Evolutionary conservation across 2,329 filamentous ascomycete genomes (phyloP).

Genomic region (Periconia macrospinosa): DNA sequence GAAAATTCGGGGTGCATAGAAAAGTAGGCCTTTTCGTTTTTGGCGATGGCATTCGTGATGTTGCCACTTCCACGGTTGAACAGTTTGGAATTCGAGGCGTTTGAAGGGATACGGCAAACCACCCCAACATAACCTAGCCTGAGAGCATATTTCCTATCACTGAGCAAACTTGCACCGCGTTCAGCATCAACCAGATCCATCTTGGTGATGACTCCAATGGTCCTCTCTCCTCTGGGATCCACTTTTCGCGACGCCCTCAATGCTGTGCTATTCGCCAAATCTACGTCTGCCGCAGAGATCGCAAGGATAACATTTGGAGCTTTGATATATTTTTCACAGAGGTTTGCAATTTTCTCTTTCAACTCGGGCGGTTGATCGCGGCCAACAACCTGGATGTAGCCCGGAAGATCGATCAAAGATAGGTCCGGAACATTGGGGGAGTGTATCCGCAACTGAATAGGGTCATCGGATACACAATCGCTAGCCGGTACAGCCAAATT

Average conservation of each 20-base stretch:
- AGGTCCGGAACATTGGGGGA: constrained; percentile 94
- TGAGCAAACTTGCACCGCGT: constrained; percentile 76
- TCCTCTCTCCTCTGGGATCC: constrained; percentile 90
- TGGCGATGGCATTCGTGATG: constrained; percentile 77
- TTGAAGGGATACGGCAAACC: constrained; percentile 75
- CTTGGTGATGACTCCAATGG: constrained; percentile 98
- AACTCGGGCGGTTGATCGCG: constrained; percentile 87
- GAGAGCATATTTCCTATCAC: constrained; percentile 89
- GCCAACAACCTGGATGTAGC: constrained; percentile 94
- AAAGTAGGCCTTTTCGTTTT: constrained; percentile 88
- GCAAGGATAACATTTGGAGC: constrained; percentile 94
- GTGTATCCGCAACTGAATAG: constrained; percentile 93
- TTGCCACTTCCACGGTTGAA: constrained; percentile 84
- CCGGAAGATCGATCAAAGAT: constrained; percentile 92
- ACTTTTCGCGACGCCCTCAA: constrained; percentile 86
- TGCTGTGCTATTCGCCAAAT: constrained; percentile 94
- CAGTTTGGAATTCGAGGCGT: constrained; percentile 62
- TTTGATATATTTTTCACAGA: constrained; percentile 98
- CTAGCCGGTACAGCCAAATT: constrained; percentile 89
- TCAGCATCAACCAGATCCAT: constrained; percentile 93
- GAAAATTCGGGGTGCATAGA: constrained; percentile 84
- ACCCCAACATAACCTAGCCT: constrained; percentile 96
- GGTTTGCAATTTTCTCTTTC: constrained; percentile 92
- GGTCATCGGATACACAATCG: constrained; percentile 94
- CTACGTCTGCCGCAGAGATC: constrained; percentile 96